Evolutionary conservation across 768 basidiomycete species (phyloP).

Genomic region (Hirschioporus abietinus): DNA sequence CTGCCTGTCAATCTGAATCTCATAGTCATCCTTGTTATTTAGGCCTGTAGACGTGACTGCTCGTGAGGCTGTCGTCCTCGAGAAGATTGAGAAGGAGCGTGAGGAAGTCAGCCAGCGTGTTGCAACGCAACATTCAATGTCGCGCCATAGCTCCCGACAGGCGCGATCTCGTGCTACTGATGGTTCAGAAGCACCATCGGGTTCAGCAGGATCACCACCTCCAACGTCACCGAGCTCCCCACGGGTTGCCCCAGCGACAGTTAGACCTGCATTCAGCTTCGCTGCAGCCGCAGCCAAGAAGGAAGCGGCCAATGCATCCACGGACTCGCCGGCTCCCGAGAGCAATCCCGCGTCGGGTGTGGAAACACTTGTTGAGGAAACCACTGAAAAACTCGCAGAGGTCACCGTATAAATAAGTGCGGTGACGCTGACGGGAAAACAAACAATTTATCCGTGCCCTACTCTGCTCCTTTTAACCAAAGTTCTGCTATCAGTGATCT

Average conservation of each 20-base stretch:
- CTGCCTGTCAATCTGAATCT: constrained; percentile 4
- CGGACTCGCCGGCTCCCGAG: constrained; percentile 18
- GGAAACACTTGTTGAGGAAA: constrained; percentile 17
- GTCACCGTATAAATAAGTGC: constrained; percentile 25
- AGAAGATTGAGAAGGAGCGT: constrained; percentile 65
- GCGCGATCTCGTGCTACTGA: constrained; percentile 39
- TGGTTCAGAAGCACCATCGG: constrained; percentile 17
- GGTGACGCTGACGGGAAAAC: neutral
- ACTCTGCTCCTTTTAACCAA: neutral
- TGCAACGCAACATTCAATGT: constrained; percentile 34
- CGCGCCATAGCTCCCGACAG: constrained; percentile 42
- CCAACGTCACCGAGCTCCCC: constrained; percentile 22
- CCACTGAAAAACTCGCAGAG: constrained; percentile 31
- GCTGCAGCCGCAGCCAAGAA: constrained; percentile 61
- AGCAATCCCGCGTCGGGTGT: constrained; percentile 18
- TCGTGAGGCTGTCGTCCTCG: constrained; percentile 69
- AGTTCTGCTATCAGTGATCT: neutral
- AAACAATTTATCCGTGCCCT: neutral
- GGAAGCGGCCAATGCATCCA: constrained; percentile 22
- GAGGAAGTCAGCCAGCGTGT: constrained; percentile 22
- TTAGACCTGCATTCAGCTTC: constrained; percentile 76
- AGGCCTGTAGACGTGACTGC: constrained; percentile 83
- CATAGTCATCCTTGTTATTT: constrained; percentile 8
- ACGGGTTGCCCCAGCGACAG: constrained; percentile 34
- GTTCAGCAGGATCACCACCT: constrained; percentile 25